phyloP scores from a whole-genome alignment of 345 rosid species.

The rapeseed (Brassica napus) region DNA sequence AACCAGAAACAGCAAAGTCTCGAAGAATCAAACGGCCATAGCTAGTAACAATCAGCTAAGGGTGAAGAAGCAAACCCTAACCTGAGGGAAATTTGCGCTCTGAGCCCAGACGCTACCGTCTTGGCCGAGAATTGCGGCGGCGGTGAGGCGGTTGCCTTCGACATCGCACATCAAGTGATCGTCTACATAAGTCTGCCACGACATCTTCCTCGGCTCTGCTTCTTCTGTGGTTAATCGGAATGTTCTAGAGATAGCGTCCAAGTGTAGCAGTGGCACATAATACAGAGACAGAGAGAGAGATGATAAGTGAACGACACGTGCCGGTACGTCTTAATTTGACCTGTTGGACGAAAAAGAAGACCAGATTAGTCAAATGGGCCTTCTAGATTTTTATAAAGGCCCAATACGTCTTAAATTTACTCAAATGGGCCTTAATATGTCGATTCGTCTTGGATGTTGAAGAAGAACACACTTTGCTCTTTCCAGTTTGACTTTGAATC shows the following conservation, averaged over 20 bases:
- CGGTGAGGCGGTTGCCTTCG: constrained; percentile 61
- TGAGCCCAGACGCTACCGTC: constrained; percentile 93
- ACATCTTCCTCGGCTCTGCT: constrained; percentile 48
- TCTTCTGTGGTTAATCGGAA: constrained; percentile 22
- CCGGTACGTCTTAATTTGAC: background rate
- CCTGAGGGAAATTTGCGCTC: constrained; percentile 73
- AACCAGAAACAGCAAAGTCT: background rate
- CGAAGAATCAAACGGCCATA: background rate
- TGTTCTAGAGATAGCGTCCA: constrained; percentile 37
- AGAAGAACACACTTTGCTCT: background rate
- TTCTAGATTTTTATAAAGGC: background rate
- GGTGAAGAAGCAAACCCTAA: background rate
- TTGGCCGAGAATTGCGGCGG: constrained; percentile 78
- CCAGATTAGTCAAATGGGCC: background rate
- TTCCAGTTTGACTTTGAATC: background rate
- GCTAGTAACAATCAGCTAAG: background rate
- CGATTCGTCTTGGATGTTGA: background rate
- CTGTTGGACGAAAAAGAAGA: background rate
- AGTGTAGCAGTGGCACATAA: constrained; percentile 17
- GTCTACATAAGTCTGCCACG: constrained; percentile 91
- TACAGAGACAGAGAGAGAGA: background rate
- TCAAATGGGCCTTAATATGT: background rate
- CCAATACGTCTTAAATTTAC: background rate
- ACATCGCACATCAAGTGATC: constrained; percentile 90
- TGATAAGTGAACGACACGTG: background rate